Base-by-base conservation (phyloP, 139 green algal genomes). In the Zygnema cylindricum region DNA sequence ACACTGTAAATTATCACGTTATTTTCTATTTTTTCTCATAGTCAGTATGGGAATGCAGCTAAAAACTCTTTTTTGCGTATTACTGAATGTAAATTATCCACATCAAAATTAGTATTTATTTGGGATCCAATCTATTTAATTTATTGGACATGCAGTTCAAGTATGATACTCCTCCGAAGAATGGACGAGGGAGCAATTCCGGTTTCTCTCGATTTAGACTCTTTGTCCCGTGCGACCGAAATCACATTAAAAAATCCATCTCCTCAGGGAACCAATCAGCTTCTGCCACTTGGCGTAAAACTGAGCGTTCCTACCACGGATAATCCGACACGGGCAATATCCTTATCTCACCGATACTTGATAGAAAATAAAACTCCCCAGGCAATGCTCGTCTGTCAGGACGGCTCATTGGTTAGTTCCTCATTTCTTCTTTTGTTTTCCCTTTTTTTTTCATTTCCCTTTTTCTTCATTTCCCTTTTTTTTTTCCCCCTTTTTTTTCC, bases 351-450 rank as follows among this genome's bases (percentile, higher is more conserved):
- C 38, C 55, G 82, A 32, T 81, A 76, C 55, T 39, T 87, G 43
- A 43, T 87, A 42, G 22, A n/a, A 39, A 87, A 87, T 55, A 25
- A 32, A n/a, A 81, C 36, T 41, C 43, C 82, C 21, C 63, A 82
- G 40, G n/a, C 82, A 0, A 69, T 87, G 1, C n/a, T 81, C 16
- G 42, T 87, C 1, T 87, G 82, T 55, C 82, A 87, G 32, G 82
- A 87, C 11, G 82, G 82, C 23, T 83, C 81, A 0, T 30, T 81
- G 82, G 82, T 87, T 11, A 33, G 76, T 55, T 21, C 42, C n/a
- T n/a, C n/a, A n/a, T n/a, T n/a, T n/a, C n/a, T n/a, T n/a, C n/a
- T n/a, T n/a, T n/a, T n/a, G n/a, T n/a, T n/a, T n/a, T n/a, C n/a
- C n/a, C n/a, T n/a, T n/a, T n/a, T n/a, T n/a, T n/a, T n/a, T n/a